Conservation (phyloP, 2,329 filamentous ascomycete species). For the Rhynchosporium secalis region DNA sequence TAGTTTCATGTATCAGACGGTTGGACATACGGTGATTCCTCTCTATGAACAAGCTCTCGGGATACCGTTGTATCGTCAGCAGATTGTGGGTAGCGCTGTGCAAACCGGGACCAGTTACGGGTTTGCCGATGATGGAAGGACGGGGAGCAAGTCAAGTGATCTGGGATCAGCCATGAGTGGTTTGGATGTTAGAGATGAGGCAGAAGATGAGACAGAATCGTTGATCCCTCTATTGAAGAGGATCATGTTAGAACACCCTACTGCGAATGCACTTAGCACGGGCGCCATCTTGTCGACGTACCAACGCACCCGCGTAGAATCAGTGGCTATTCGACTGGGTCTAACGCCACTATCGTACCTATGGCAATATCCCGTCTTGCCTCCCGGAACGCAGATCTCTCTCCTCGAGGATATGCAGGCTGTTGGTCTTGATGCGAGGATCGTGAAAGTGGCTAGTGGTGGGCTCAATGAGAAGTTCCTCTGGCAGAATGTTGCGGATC, state of each 20-base stretch:
- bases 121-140: constrained; percentile 9
- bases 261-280: constrained; percentile 82
- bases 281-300: constrained; percentile 95
- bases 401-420: constrained; percentile 80
- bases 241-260: constrained; percentile 69
- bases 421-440: constrained; percentile 78
- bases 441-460: constrained; percentile 92
- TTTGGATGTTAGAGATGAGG: constrained; percentile 24
- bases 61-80: constrained; percentile 79
- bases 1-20: constrained; percentile 99
- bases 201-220: constrained; percentile 82
- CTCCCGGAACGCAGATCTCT: constrained; percentile 48
- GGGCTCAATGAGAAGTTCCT: constrained; percentile 79
- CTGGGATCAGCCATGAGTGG: neutral
- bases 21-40: constrained; percentile 84
- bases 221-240: constrained; percentile 72
- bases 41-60: constrained; percentile 78
- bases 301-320: constrained; percentile 93
- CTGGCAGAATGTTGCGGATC: constrained; percentile 74
- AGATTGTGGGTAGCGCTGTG: constrained; percentile 71
- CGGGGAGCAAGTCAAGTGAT: neutral
- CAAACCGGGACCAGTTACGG: constrained; percentile 72
- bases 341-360: constrained; percentile 82
- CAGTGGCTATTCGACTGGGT: constrained; percentile 80
- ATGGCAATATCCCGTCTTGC: constrained; percentile 85